Conservation (phyloP, 768 basidiomycete species). For the Boletus reticuloceps region DNA sequence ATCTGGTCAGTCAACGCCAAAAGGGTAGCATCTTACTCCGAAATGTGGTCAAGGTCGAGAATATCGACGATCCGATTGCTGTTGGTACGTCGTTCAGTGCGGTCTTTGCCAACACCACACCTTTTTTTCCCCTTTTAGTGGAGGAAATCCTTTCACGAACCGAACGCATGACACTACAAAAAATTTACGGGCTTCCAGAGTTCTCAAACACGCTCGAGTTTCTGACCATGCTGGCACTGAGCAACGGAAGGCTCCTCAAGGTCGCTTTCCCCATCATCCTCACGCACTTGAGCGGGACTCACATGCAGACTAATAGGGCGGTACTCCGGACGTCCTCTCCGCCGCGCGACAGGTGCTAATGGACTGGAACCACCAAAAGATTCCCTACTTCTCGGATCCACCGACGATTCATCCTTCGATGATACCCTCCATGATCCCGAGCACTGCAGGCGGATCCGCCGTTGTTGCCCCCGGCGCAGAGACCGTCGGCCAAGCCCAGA, state of each 20-base stretch:
- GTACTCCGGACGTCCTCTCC: slow-evolving; percentile 82
- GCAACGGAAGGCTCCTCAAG: slow-evolving; percentile 80
- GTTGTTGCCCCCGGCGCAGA: slow-evolving; percentile 72
- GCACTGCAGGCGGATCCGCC: slow-evolving; percentile 34
- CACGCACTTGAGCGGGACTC: background rate
- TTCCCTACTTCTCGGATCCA: slow-evolving; percentile 82
- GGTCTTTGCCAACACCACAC: background rate
- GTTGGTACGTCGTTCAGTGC: slow-evolving; percentile 57
- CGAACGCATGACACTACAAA: slow-evolving; percentile 65
- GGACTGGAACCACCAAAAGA: slow-evolving; percentile 97
- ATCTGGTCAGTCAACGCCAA: slow-evolving; percentile 44
- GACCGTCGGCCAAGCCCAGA: slow-evolving; percentile 77
- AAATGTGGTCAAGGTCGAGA: slow-evolving; percentile 89
- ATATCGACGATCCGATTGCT: slow-evolving; percentile 85
- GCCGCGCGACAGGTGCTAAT: slow-evolving; percentile 78
- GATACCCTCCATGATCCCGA: slow-evolving; percentile 47
- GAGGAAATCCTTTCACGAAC: slow-evolving; percentile 84
- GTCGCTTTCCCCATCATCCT: slow-evolving; percentile 33
- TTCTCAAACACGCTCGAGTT: slow-evolving; percentile 77
- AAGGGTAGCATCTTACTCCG: slow-evolving; percentile 67
- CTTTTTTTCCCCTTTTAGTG: slow-evolving; percentile 43
- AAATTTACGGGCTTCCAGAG: slow-evolving; percentile 81
- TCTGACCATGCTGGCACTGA: slow-evolving; percentile 85
- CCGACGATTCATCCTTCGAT: slow-evolving; percentile 77
- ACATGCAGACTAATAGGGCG: slow-evolving; percentile 52